Evolutionary conservation across 768 basidiomycete genomes (phyloP), one percentile per base, ranked within the genome.

Genomic region (Psilocybe tampanensis): DNA sequence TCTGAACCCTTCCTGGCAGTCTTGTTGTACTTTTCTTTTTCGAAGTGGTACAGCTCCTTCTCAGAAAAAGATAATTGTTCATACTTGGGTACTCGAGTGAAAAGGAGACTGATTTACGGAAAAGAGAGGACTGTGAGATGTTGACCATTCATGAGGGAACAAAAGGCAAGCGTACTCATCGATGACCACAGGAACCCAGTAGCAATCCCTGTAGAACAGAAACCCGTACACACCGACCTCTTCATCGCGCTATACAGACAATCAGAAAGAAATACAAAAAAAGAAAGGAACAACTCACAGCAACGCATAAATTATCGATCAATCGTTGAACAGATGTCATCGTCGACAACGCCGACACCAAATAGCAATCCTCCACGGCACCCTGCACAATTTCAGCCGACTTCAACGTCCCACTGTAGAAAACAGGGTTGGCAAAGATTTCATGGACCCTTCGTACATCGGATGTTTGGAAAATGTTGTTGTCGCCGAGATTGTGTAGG

Each of bases 181-280:
- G 52, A 85, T 76, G 56, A 86, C 76, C 8, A 85, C 74, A 12
- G 76, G 71, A 12, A 79, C 78, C 83, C 83, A 85, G 23, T 71
- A 69, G 41, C 70, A 69, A 63, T 84, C 83, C 2, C 81, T 70
- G 66, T 78, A 82, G 66, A 86, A 84, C 47, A 85, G 75, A 64
- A 82, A 86, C 1, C 83, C 84, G 58, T 85, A 86, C 4, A 86
- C 75, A 2, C 83, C 83, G 24, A 83, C 77, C 60, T 76, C 55
- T 62, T 82, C 79, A 57, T 83, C 79, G 12, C 78, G 71, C 80
- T 83, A 55, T 8, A 23, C 44, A 8, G 56, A 44, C 9, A 39
- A 15, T 59, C 6, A 56, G 39, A 22, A 19, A 45, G 42, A 47
- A 22, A 11, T 6, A 26, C 13, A n/a, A 21, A 26, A 34, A 13